Percentiles rank a stretch among this genome's conserved stretches.
Evolutionary conservation across 495 filamentous ascomycete genomes (phyloP).

Genomic region (Daldinia vernicosa): DNA sequence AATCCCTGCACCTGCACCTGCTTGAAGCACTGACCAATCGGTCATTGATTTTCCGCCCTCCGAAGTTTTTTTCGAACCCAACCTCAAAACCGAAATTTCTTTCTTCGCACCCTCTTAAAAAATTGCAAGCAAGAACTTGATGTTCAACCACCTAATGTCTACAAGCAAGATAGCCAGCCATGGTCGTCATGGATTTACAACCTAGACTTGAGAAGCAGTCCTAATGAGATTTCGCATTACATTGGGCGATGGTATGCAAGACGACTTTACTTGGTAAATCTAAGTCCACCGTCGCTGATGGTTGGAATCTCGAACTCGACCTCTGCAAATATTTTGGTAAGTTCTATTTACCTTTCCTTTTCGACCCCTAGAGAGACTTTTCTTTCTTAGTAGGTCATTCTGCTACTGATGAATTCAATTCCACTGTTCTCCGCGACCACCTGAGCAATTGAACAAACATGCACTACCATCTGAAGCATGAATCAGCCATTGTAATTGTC

Average conservation of each 20-base stretch:
- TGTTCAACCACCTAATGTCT: neutral
- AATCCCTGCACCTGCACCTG: conserved; percentile 8
- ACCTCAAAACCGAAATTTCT: conserved; percentile 32
- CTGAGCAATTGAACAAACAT: conserved; percentile 97
- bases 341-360: conserved; percentile 2
- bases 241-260: neutral
- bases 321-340: conserved; percentile 9
- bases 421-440: conserved; percentile 71
- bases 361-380: neutral
- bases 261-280: neutral
- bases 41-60: conserved; percentile 11
- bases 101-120: conserved; percentile 9
- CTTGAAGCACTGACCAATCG: conserved; percentile 44
- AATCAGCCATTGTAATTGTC: conserved; percentile 37
- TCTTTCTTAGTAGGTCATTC: conserved; percentile 3
- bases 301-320: neutral
- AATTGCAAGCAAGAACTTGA: conserved; percentile 2
- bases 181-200: neutral
- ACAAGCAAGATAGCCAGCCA: neutral
- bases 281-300: neutral
- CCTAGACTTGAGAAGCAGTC: neutral
- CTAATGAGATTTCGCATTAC: neutral
- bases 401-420: conserved; percentile 48
- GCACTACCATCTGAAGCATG: conserved; percentile 97
- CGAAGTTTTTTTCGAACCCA: conserved; percentile 24